Base-by-base conservation (phyloP, 1,284 basidiomycete genomes). In the Erythrobasidium hasegawianum region DNA sequence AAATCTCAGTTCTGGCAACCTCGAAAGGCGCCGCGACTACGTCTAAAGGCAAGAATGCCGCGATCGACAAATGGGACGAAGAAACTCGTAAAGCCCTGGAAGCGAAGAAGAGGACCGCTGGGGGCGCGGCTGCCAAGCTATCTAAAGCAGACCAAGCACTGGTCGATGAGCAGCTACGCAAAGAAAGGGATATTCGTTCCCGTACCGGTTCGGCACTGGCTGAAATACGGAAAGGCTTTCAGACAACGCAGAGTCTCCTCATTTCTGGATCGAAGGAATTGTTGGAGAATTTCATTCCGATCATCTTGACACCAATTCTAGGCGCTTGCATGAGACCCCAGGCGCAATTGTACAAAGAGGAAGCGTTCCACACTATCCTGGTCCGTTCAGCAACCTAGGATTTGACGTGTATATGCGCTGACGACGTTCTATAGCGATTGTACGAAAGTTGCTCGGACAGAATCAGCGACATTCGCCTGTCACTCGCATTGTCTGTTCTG, bases 51-150 rank as follows among this genome's bases (percentile, higher is more conserved):
- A 95, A 94, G 72, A 87, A 86, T 69, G 85, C 88, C 11, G 90
- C 89, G 50, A 87, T 93, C 26, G 86, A 89, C 13, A 87, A 89
- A 73, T 97, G 93, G 93, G 94, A 97, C 71, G 87, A 86, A 27
- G 91, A 97, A 70, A 80, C 95, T n/a, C 84, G 92, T 10, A 87
- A 88, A 72, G 85, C 87, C 0, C 80, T 96, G 0, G 87, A 88
- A 7, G 84, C 80, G 69, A 94, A 94, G 79, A 88, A 81, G 72
- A 76, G 78, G 67, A 80, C 85, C 74, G 78, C 79, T 1, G 77
- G 81, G 0, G 77, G 79, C 1, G 73, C 80, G 0, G 71, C 69
- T 13, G 74, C 72, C 27, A 81, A 82, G 3, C 77, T 96, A 1
- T 89, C 88, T 1, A 96, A 93, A 75, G 86, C 88, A 70, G 90